A percentile compares a stretch with the other conserved stretches of the same genome.
Conservation (phyloP, 2,329 filamentous ascomycete genomes). For the Helotiales sp. region DNA sequence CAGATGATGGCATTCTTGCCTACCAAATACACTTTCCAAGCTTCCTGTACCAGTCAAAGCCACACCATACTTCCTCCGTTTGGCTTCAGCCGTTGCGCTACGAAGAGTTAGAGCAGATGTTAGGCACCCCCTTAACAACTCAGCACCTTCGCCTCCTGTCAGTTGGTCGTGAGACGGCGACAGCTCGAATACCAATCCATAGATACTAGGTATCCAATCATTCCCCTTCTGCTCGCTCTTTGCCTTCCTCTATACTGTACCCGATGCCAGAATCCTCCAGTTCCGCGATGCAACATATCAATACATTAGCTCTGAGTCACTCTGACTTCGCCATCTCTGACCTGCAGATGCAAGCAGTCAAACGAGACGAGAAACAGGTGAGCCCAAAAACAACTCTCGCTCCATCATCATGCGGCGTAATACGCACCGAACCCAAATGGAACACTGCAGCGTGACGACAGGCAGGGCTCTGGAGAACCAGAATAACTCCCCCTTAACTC, state of each 20-base stretch:
- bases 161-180: neutral
- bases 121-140: conserved; percentile 13
- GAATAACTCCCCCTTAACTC: conserved; percentile 15
- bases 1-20: neutral
- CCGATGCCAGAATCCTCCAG: neutral
- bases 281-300: conserved; percentile 5
- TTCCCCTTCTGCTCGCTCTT: neutral
- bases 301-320: conserved; percentile 25
- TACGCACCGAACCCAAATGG: conserved; percentile 19
- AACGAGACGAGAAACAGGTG: conserved; percentile 7
- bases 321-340: conserved; percentile 21
- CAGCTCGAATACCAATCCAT: neutral
- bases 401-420: conserved; percentile 22
- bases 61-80: neutral
- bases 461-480: conserved; percentile 12
- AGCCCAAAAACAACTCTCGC: neutral
- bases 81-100: conserved; percentile 15
- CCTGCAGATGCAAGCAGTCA: conserved; percentile 10
- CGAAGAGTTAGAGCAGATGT: neutral
- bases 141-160: conserved; percentile 7
- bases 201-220: neutral
- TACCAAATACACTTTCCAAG: neutral
- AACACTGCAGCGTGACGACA: conserved; percentile 26
- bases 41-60: conserved; percentile 6
- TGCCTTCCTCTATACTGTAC: neutral